Base-by-base conservation (phyloP, 225 moss, liverwort and hornwort genomes). In the Polytrichum commune region DNA sequence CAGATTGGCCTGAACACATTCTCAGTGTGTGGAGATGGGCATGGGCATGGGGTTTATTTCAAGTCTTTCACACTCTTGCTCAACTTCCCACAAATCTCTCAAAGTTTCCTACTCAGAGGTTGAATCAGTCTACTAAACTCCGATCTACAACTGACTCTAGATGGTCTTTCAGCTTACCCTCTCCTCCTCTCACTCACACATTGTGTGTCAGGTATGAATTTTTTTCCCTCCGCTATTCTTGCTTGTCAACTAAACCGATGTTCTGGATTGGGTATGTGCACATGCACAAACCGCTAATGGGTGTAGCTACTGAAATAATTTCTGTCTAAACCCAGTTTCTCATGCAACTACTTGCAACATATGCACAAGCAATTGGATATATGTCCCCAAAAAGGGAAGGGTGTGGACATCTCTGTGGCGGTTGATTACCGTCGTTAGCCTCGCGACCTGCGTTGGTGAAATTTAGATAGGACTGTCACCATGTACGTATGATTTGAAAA, bases 401-500 rank as follows among this genome's bases (percentile, higher is more conserved):
- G 4, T 20, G 19, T 5, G 19, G 67, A 0, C 10, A 38, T 46
- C 25, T 8, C 0, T 54, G 67, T 8, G 24, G 18, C 53, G 46
- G 23, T 24, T 25, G 23, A 25, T 53, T n/a, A 13, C 23, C 23
- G n/a, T 24, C 46, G 67, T 67, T 7, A 19, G 8, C 24, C 8
- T 67, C 53, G 53, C 67, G 67, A 67, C 67, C 8, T 67, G 67
- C 67, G 67, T 67, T 67, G 19, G 67, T 29, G 53, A 67, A 67
- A 5, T 53, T 18, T 64, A 24, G 63, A 24, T 5, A 64, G 63
- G 16, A 63, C 3, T 46, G 13, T 3, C 46, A 3, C 3, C 46
- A 4, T 46, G 13, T 13, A 4, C 13, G 46, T 64, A 5, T 1
- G 1, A 18, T 64, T 9, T 28, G 28, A 9, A 0, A 25, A 18